phyloP scores from a whole-genome alignment of 768 basidiomycete genomes.

The Sarcomyxa edulis region DNA sequence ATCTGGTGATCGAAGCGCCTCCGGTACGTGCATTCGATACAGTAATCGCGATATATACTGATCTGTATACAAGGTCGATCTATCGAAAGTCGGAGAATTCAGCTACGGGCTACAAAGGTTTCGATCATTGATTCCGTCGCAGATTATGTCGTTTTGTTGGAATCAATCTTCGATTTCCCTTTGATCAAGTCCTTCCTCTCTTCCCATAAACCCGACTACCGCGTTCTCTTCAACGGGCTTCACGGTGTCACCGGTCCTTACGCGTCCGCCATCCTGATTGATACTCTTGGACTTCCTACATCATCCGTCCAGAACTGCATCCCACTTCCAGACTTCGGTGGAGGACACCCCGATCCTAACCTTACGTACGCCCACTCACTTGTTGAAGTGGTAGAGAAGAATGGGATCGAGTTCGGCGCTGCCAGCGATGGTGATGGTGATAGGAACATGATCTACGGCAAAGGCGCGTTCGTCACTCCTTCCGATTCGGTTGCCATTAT shows the following conservation, averaged over 20 bases:
- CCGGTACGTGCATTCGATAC: slow-evolving; percentile 58
- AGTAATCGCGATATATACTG: no score
- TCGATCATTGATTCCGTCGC: slow-evolving; percentile 91
- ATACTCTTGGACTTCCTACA: slow-evolving; percentile 73
- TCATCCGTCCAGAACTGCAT: slow-evolving; percentile 85
- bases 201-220: slow-evolving; percentile 62
- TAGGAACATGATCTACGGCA: slow-evolving; percentile 99
- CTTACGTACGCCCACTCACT: slow-evolving; percentile 94
- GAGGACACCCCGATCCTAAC: slow-evolving; percentile 98
- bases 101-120: slow-evolving; percentile 77
- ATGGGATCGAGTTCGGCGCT: slow-evolving; percentile 87
- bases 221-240: slow-evolving; percentile 92
- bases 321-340: slow-evolving; percentile 93
- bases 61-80: slow-evolving; percentile 85
- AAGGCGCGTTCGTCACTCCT: slow-evolving; percentile 93
- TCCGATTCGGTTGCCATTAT: slow-evolving; percentile 53
- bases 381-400: slow-evolving; percentile 86
- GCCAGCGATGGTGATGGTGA: slow-evolving; percentile 98
- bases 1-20: slow-evolving; percentile 78
- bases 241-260: slow-evolving; percentile 98
- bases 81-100: slow-evolving; percentile 75
- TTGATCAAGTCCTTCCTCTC: slow-evolving; percentile 87
- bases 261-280: slow-evolving; percentile 81
- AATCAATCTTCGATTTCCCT: slow-evolving; percentile 91
- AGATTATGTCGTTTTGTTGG: slow-evolving; percentile 80